Conservation (phyloP, 257 asterid genomes). For the Scutellaria barbata region DNA sequence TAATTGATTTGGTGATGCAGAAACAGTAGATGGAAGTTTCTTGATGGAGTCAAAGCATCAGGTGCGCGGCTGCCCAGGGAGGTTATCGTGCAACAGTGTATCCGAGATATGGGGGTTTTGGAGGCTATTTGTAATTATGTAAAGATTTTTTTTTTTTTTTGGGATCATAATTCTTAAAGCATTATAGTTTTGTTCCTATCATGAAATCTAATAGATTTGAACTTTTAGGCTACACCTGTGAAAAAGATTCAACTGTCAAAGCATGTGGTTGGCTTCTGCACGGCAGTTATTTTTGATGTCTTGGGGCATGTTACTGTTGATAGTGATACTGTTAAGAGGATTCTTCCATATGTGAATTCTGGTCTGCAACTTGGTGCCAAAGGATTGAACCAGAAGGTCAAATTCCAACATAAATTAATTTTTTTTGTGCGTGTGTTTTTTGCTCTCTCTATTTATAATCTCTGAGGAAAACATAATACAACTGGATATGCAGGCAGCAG, state of each 20-base stretch:
- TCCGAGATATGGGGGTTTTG: slow-evolving; percentile 75
- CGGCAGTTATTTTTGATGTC: slow-evolving; percentile 80
- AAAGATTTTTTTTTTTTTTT: slow-evolving; percentile 30
- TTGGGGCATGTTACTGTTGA: slow-evolving; percentile 63
- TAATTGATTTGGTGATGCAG: slow-evolving; percentile 52
- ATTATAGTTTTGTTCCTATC: slow-evolving; percentile 1
- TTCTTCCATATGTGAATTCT: slow-evolving; percentile 69
- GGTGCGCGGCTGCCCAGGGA: slow-evolving; percentile 89
- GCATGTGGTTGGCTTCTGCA: slow-evolving; percentile 73
- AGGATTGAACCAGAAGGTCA: slow-evolving; percentile 76
- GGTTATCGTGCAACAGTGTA: slow-evolving; percentile 82
- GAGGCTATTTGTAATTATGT: slow-evolving; percentile 81
- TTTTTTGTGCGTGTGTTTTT: not conserved
- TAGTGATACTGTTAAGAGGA: slow-evolving; percentile 62
- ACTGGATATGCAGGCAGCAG: slow-evolving; percentile 67
- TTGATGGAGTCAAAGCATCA: slow-evolving; percentile 79
- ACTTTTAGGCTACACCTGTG: slow-evolving; percentile 60
- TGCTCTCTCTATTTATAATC: slow-evolving; percentile 2
- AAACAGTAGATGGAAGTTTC: slow-evolving; percentile 84
- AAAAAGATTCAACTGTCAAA: slow-evolving; percentile 68
- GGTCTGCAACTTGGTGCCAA: slow-evolving; percentile 63
- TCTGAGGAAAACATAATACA: slow-evolving; percentile 27
- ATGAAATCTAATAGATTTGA: slow-evolving; percentile 32
- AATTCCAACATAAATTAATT: slow-evolving; percentile 18
- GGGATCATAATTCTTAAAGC: slow-evolving; percentile 18